Evolutionary conservation across 192 early-diverging fungal species (phyloP), one percentile per base, ranked within the genome.

Genomic region (Diversispora epigaea): DNA sequence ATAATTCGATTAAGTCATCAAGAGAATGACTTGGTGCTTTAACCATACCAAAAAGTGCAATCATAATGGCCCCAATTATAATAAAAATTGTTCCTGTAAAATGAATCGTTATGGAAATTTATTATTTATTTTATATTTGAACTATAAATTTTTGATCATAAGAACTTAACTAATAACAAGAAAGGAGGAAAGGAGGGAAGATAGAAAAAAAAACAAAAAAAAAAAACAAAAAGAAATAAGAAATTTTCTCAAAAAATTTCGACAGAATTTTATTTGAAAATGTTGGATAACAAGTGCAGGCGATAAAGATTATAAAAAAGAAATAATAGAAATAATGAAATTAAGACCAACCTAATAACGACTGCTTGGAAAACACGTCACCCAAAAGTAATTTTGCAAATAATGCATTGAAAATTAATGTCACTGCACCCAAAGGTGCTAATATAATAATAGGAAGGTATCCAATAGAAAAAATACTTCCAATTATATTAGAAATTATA

Each of bases 381-480:
- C 80, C 81, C 32, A 93, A 66, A 5, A 93, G 80, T 49, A 86
- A 77, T 45, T 84, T 78, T 7, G 92, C 91, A 83, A 91, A 92
- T 3, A 91, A 82, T 6, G 91, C 92, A 80, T 93, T 93, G 71
- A 91, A 90, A 15, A 92, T 89, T 60, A 93, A 77, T 6, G 87
- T 88, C 44, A 91, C 86, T 6, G 92, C 91, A 4, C 90, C 90
- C 71, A 93, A 78, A 7, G 92, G 92, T 11, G 92, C 92, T 15
- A 91, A 79, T 57, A 92, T 91, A 71, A 92, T 88, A 11, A 93
- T 90, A 2, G 92, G 92, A 11, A 93, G 83, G 65, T 91, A 88
- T 68, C 90, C 91, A 58, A 93, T 89, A 0, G 92, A 87, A 45
- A 93, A 87, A 7, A 87, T 81, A 0, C 91, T 89, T 57, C 91